phyloP scores from a whole-genome alignment of 305 asterid species.

The Fraxinus sp. region DNA sequence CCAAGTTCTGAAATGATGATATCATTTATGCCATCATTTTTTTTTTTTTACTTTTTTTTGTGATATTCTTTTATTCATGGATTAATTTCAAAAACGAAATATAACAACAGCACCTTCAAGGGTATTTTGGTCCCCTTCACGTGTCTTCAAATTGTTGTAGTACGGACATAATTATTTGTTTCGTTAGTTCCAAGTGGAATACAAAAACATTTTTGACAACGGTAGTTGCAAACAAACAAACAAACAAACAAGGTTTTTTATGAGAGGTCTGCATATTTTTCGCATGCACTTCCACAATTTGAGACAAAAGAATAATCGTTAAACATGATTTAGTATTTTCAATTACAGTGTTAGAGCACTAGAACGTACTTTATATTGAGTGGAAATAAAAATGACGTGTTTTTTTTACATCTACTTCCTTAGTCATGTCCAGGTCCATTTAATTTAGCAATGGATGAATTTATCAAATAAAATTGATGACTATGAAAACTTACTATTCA shows the following conservation, averaged over 20 bases:
- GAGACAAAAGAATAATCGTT: too few species aligned
- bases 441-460: too few species aligned
- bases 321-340: too few species aligned
- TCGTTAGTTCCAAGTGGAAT: conserved; percentile 36
- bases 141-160: conserved; percentile 30
- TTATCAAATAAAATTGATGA: too few species aligned
- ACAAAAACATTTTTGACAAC: conserved; percentile 30
- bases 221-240: conserved; percentile 17
- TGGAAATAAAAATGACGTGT: too few species aligned
- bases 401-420: too few species aligned
- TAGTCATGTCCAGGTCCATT: too few species aligned
- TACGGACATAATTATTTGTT: conserved; percentile 36
- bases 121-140: conserved; percentile 41
- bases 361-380: too few species aligned
- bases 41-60: too few species aligned
- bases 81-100: neutral
- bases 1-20: neutral
- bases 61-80: neutral
- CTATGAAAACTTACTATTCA: conserved; percentile 21
- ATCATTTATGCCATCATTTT: neutral
- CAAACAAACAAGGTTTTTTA: conserved; percentile 12
- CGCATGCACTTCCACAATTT: conserved; percentile 15
- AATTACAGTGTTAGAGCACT: too few species aligned
- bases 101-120: conserved; percentile 17
- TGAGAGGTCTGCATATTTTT: conserved; percentile 23